These are phyloP conservation scores for Yarrowia phangngaensis DNA, from an alignment of 805 yeast genomes.

Conservation along the genomic window DNA sequence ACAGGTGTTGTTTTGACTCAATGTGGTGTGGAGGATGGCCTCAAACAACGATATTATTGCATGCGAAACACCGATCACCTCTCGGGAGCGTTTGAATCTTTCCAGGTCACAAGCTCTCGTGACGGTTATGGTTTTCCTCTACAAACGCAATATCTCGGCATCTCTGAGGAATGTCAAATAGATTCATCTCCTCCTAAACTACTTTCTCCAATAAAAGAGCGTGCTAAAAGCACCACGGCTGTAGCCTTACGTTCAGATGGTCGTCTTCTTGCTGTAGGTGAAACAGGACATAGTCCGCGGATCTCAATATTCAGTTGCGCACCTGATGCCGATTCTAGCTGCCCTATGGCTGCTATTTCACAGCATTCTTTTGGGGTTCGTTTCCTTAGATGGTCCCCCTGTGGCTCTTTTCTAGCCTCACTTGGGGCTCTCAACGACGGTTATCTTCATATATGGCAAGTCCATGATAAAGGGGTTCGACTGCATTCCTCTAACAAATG, in stretches of 20 bases:
- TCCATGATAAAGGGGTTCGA: constrained; percentile 36
- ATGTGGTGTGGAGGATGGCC: neutral
- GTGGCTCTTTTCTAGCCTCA: constrained; percentile 54
- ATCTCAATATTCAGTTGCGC: constrained; percentile 54
- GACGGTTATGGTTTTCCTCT: constrained; percentile 11
- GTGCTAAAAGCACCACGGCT: constrained; percentile 53
- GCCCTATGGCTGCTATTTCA: constrained; percentile 52
- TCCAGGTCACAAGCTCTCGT: constrained; percentile 3
- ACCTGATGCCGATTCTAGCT: constrained; percentile 46
- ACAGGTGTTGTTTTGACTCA: constrained; percentile 35
- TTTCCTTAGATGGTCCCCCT: constrained; percentile 54
- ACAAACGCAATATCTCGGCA: constrained; percentile 4
- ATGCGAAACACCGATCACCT: constrained; percentile 4
- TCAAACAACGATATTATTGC: constrained; percentile 13
- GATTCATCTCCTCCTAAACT: constrained; percentile 34
- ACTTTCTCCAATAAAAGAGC: constrained; percentile 37
- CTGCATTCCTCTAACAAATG: constrained; percentile 58
- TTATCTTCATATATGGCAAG: constrained; percentile 58
- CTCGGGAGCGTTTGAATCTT: constrained; percentile 10
- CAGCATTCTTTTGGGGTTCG: constrained; percentile 68
- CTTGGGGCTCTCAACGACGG: constrained; percentile 70
- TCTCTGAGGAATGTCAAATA: constrained; percentile 18
- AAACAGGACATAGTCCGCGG: constrained; percentile 65
- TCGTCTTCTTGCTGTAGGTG: constrained; percentile 61
- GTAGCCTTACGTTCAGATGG: constrained; percentile 57